Conservation (phyloP, 202 grass and related monocot species). For the Miscanthus sacchariflorus region DNA sequence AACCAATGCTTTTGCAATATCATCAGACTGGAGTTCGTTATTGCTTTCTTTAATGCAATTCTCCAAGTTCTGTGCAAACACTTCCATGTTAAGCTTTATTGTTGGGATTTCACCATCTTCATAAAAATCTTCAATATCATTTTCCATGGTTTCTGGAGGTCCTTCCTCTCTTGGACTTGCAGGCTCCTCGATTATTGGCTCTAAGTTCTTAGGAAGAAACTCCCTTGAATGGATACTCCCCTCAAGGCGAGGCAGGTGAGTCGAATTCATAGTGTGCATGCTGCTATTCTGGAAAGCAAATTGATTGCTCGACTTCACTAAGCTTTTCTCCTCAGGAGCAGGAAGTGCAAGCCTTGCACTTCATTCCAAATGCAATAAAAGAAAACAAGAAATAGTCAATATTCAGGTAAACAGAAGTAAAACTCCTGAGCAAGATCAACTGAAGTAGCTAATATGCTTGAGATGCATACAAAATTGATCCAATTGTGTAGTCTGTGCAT, state of each 20-base stretch:
- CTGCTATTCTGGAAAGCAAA: slow-evolving; percentile 50
- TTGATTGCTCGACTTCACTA: slow-evolving; percentile 54
- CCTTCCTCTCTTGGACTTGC: slow-evolving; percentile 68
- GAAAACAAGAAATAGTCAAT: slow-evolving; percentile 39
- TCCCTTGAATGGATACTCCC: slow-evolving; percentile 37
- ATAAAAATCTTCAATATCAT: slow-evolving; percentile 74
- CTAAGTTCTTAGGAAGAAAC: slow-evolving; percentile 44
- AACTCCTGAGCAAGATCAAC: slow-evolving; percentile 46
- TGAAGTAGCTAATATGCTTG: background rate
- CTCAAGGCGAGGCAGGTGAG: slow-evolving; percentile 45
- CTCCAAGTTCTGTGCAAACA: slow-evolving; percentile 81
- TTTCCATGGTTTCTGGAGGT: slow-evolving; percentile 47
- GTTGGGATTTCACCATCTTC: slow-evolving; percentile 82
- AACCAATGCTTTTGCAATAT: slow-evolving; percentile 92
- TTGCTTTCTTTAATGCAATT: slow-evolving; percentile 71
- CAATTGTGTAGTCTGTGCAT: slow-evolving; percentile 1
- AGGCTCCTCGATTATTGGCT: slow-evolving; percentile 94
- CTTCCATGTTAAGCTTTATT: slow-evolving; percentile 83
- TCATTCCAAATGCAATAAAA: slow-evolving; percentile 37
- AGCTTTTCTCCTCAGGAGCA: slow-evolving; percentile 61
- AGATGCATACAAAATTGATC: background rate
- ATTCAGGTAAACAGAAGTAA: slow-evolving; percentile 20
- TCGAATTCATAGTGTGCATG: slow-evolving; percentile 39
- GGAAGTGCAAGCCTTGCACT: slow-evolving; percentile 82
- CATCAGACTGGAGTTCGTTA: slow-evolving; percentile 64